Conservation (phyloP, 306 rosid species). For the Cicer chorassanicum region DNA sequence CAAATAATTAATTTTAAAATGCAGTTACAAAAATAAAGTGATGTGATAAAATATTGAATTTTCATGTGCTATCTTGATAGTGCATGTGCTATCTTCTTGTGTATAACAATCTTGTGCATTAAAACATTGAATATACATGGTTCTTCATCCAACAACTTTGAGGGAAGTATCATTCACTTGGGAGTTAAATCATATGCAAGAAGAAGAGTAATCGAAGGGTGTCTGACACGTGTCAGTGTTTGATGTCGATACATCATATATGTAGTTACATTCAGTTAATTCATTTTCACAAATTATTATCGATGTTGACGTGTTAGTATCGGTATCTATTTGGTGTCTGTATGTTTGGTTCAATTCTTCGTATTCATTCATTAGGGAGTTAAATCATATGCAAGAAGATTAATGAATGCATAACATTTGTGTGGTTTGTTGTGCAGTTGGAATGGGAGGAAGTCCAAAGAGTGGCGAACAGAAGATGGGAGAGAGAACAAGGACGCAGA, state of each 20-base stretch:
- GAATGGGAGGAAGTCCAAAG: constrained; percentile 82
- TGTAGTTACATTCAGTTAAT: too few relatives aligned
- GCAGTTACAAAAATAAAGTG: too few relatives aligned
- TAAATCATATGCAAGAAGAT: constrained; percentile 17
- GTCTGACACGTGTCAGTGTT: too few relatives aligned
- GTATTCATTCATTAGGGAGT: background rate
- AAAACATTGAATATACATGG: constrained; percentile 1
- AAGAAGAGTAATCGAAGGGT: background rate
- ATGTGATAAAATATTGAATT: too few relatives aligned
- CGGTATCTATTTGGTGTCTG: too few relatives aligned
- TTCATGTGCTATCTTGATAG: too few relatives aligned
- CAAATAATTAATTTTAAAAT: too few relatives aligned
- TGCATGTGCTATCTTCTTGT: too few relatives aligned
- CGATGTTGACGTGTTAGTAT: too few relatives aligned
- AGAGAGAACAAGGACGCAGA: constrained; percentile 80
- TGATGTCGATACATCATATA: too few relatives aligned
- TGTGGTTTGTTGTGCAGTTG: constrained; percentile 58
- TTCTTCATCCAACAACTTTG: constrained; percentile 22
- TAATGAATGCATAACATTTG: constrained; percentile 19
- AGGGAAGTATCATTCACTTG: constrained; percentile 6
- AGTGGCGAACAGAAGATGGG: constrained; percentile 65
- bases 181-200: constrained; percentile 9
- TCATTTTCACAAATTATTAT: too few relatives aligned
- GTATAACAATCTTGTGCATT: background rate
- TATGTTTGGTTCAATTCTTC: too few relatives aligned